A percentile compares a stretch with the other conserved stretches of the same genome.
phyloP scores from a whole-genome alignment of 1,284 basidiomycete genomes.

The Ceratobasidium sp. region DNA sequence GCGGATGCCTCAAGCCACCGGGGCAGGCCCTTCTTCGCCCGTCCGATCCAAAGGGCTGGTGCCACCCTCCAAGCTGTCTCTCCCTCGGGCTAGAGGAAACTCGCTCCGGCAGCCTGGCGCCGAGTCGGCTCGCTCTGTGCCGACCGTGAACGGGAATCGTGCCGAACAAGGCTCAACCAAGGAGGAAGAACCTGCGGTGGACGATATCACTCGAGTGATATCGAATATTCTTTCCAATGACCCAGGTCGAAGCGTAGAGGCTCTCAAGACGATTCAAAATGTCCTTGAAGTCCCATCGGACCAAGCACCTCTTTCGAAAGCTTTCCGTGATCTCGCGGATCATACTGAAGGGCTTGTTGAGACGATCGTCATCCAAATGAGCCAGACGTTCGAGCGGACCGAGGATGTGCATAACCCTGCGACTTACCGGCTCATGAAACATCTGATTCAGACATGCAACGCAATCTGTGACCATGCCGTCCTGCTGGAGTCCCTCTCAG shows the following conservation, averaged over 20 bases:
- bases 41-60: slow-evolving; percentile 49
- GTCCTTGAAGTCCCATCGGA: slow-evolving; percentile 66
- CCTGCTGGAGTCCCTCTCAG: slow-evolving; percentile 80
- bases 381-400: slow-evolving; percentile 82
- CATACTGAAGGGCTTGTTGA: slow-evolving; percentile 87
- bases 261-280: slow-evolving; percentile 88
- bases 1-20: slow-evolving; percentile 14
- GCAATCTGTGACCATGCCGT: slow-evolving; percentile 87
- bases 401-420: slow-evolving; percentile 74
- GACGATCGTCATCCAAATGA: slow-evolving; percentile 87
- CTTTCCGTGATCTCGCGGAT: slow-evolving; percentile 79
- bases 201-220: slow-evolving; percentile 76
- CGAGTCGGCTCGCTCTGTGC: slow-evolving; percentile 42
- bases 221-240: slow-evolving; percentile 87
- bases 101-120: slow-evolving; percentile 42
- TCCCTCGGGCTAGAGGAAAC: slow-evolving; percentile 10
- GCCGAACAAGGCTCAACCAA: not conserved
- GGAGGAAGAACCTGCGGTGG: slow-evolving; percentile 44
- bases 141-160: slow-evolving; percentile 37
- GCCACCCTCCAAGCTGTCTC: slow-evolving; percentile 22
- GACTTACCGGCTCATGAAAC: slow-evolving; percentile 91
- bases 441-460: slow-evolving; percentile 92
- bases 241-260: slow-evolving; percentile 85
- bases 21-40: slow-evolving; percentile 61
- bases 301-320: slow-evolving; percentile 55